These are phyloP conservation scores for Penicillium sp. DNA, from an alignment of 2,329 filamentous ascomycete genomes.

Conservation along the genomic window DNA sequence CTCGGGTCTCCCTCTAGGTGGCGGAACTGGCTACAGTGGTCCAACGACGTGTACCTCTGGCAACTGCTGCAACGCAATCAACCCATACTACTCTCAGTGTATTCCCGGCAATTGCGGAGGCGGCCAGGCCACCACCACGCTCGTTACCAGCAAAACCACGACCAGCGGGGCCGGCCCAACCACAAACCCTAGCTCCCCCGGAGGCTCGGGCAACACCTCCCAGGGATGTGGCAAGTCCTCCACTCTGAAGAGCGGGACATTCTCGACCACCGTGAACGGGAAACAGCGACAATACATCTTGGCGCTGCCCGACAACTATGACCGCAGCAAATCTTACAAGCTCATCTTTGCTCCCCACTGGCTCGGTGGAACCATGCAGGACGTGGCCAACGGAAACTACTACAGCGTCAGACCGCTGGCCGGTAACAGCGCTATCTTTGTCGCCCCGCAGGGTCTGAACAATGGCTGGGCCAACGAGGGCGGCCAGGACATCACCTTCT, in stretches of 20 bases:
- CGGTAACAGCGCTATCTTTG: conserved; percentile 41
- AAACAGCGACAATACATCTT: neutral
- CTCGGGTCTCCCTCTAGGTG: neutral
- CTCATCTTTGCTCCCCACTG: conserved; percentile 42
- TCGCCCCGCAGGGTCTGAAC: conserved; percentile 28
- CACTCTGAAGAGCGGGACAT: neutral
- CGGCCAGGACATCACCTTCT: conserved; percentile 40
- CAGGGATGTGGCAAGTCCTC: neutral
- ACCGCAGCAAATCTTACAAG: conserved; percentile 34
- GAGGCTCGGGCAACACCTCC: neutral
- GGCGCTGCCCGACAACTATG: conserved; percentile 26
- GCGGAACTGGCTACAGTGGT: neutral
- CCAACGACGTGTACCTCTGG: neutral
- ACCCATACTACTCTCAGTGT: neutral
- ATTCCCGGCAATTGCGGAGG: neutral
- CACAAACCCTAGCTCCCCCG: neutral
- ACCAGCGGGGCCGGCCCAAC: neutral
- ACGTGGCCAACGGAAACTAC: conserved; percentile 29
- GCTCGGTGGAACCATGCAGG: conserved; percentile 35
- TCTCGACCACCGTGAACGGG: neutral
- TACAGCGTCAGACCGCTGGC: conserved; percentile 33
- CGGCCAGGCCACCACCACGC: neutral
- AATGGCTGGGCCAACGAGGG: conserved; percentile 40
- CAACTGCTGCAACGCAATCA: neutral
- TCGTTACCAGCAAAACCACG: neutral